A percentile compares a stretch with the other conserved stretches of the same genome.
Evolutionary conservation across 2,329 filamentous ascomycete species (phyloP).

Genomic region (Verticillium isaacii): DNA sequence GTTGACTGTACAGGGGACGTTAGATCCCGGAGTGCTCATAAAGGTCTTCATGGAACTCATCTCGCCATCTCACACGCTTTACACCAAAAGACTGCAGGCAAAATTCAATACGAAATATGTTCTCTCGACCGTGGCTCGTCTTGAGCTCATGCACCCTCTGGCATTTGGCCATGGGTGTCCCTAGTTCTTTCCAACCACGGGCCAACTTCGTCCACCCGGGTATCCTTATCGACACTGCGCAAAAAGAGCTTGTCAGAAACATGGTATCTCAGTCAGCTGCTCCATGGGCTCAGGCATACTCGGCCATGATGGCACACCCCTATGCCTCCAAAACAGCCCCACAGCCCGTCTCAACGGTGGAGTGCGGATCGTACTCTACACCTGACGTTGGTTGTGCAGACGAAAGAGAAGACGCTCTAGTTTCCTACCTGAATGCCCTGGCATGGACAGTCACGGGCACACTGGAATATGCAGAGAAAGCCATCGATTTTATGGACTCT

Average conservation of each 20-base stretch:
- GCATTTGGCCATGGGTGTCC: background rate
- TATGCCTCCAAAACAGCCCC: background rate
- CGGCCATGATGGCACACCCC: background rate
- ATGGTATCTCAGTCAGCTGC: background rate
- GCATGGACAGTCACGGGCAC: slow-evolving; percentile 16
- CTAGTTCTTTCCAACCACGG: background rate
- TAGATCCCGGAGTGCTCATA: background rate
- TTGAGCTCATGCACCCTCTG: background rate
- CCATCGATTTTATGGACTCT: slow-evolving; percentile 20
- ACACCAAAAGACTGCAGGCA: background rate
- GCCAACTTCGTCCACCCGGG: background rate
- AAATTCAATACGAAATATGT: background rate
- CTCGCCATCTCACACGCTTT: background rate
- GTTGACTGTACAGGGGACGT: background rate
- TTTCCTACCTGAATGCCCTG: slow-evolving; percentile 19
- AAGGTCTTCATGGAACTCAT: background rate
- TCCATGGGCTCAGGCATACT: background rate
- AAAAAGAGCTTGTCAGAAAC: background rate
- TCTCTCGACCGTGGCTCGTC: background rate
- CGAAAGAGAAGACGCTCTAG: slow-evolving; percentile 18
- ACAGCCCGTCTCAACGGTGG: slow-evolving; percentile 12
- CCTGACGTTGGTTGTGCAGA: slow-evolving; percentile 17
- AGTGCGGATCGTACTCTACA: slow-evolving; percentile 16
- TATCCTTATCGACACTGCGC: background rate
- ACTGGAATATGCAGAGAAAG: slow-evolving; percentile 14